Evolutionary conservation across 1,284 basidiomycete genomes (phyloP).

Genomic region (Tilletia indica): DNA sequence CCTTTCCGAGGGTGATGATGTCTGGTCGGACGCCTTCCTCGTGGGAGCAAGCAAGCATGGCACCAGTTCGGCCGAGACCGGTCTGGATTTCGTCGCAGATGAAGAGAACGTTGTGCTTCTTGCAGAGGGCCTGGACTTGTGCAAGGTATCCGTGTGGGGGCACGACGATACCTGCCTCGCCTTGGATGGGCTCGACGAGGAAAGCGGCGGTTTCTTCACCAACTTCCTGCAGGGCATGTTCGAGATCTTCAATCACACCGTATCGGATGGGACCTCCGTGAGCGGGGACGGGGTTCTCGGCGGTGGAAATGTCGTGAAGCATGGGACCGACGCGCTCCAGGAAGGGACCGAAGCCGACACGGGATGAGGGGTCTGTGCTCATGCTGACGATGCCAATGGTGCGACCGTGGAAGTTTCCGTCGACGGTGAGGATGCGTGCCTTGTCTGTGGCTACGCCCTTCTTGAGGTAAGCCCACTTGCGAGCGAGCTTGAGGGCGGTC

Average conservation of each 20-base stretch:
- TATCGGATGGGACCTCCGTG: constrained; percentile 39
- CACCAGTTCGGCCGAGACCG: constrained; percentile 51
- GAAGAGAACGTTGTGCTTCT: constrained; percentile 86
- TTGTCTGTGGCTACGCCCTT: constrained; percentile 80
- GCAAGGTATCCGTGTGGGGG: constrained; percentile 85
- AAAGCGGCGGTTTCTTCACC: constrained; percentile 86
- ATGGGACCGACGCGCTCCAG: constrained; percentile 77
- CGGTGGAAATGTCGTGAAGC: constrained; percentile 36
- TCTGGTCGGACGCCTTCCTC: constrained; percentile 81
- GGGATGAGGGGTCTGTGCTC: constrained; percentile 91
- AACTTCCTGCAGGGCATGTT: constrained; percentile 75
- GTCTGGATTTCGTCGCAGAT: constrained; percentile 99
- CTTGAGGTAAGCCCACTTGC: constrained; percentile 58
- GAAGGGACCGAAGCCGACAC: constrained; percentile 86
- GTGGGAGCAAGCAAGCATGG: constrained; percentile 70
- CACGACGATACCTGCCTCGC: constrained; percentile 93
- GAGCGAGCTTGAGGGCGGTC: constrained; percentile 65
- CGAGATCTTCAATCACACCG: constrained; percentile 67
- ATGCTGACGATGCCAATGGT: constrained; percentile 88
- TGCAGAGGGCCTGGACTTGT: constrained; percentile 77
- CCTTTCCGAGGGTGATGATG: constrained; percentile 90
- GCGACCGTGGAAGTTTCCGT: constrained; percentile 93
- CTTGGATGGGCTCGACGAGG: constrained; percentile 95
- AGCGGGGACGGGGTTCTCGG: constrained; percentile 1
- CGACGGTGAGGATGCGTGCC: constrained; percentile 82